Conservation (phyloP, 1,139 yeast genomes). For the Yamadazyma buinensis region DNA sequence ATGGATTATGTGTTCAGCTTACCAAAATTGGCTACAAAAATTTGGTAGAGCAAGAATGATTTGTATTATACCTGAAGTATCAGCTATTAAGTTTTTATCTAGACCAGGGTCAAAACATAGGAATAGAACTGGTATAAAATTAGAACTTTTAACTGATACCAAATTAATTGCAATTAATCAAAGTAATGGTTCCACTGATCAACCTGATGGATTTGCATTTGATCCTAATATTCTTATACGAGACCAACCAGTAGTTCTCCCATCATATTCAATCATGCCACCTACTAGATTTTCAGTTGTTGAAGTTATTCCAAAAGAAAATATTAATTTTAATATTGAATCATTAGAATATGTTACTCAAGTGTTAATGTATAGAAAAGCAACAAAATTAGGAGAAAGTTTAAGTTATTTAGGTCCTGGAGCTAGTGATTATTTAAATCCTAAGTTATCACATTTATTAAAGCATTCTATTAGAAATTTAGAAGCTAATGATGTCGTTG, state of each 20-base stretch:
- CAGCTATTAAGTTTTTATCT: conserved; percentile 62
- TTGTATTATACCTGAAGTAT: conserved; percentile 53
- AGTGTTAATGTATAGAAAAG: conserved; percentile 54
- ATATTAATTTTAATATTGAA: conserved; percentile 41
- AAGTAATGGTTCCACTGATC: conserved; percentile 15
- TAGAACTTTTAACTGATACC: conserved; percentile 57
- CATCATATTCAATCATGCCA: conserved; percentile 23
- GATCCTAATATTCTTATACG: conserved; percentile 34
- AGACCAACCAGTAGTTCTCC: conserved; percentile 37
- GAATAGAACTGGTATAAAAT: conserved; percentile 54
- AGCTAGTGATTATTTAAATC: conserved; percentile 58
- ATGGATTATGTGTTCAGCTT: conserved; percentile 66
- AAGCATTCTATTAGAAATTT: conserved; percentile 48
- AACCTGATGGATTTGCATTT: conserved; percentile 27
- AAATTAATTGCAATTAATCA: conserved; percentile 48
- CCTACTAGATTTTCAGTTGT: conserved; percentile 38
- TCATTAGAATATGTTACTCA: conserved; percentile 67
- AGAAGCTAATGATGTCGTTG: conserved; percentile 49
- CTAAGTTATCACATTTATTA: conserved; percentile 18
- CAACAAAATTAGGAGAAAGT: conserved; percentile 34
- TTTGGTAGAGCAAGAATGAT: conserved; percentile 75
- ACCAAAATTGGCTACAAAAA: conserved; percentile 70
- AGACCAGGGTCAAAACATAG: conserved; percentile 44
- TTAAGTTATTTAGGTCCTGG: conserved; percentile 74
- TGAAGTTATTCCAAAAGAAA: conserved; percentile 54